Evolutionary conservation across 257 asterid species (phyloP), one percentile per base, ranked within the genome.

Genomic region (Scutellaria barbata): DNA sequence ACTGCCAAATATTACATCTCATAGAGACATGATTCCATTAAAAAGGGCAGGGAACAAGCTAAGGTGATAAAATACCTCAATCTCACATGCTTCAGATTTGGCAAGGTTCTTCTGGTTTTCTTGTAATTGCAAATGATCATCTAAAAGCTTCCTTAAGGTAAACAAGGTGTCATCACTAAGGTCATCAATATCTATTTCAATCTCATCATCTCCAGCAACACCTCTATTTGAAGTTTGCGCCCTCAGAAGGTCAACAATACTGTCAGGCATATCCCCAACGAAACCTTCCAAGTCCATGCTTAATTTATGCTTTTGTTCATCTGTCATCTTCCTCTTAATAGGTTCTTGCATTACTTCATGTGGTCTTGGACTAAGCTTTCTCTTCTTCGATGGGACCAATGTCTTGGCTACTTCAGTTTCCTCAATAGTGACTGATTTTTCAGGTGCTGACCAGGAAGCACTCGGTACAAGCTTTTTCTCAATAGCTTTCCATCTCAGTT

Each of bases 101-200:
- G 79, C 68, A 65, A 66, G 68, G 67, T 47, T 75, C 68, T 77
- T 80, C 61, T 74, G 85, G 56, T 84, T 88, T 74, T 85, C 88
- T 22, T 53, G 82, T 60, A 83, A 71, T 16, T 45, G 81, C 66
- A 84, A 68, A 72, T 85, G 86, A 10, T 81, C 92, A 68, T 92
- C 90, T 71, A 92, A 71, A 59, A 90, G 91, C 81, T 81, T 79
- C 71, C 89, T 79, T 45, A 92, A 71, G 69, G 83, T 77, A 69
- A 90, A 82, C 71, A 90, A 75, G 33, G 85, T 83, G 66, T 83
- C 93, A 65, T 88, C 89, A 2, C 82, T 74, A 45, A 90, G 91
- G 47, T 70, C 89, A 79, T 90, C 85, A 37, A 92, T 81, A 77
- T 90, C 93, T 61, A 92, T 87, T 84, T 88, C 98, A 81, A 87